Evolutionary conservation across 352 stramenopile genomes (phyloP).

Genomic region (Phytophthora sojae): DNA sequence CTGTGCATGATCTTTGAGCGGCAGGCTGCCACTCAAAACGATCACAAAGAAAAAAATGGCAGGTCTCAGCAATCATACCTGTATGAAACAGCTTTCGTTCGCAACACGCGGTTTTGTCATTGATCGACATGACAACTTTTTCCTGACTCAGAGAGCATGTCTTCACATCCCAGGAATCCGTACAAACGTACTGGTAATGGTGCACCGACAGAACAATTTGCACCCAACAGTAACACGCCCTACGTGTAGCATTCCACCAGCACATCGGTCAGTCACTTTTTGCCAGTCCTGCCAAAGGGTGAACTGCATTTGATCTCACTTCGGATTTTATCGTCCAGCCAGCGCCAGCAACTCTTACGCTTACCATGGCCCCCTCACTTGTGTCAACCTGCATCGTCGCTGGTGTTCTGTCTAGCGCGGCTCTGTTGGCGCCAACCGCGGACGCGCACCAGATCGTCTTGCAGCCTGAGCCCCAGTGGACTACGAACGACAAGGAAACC

Average conservation of each 20-base stretch:
- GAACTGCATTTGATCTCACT: conserved; percentile 1
- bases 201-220: conserved; percentile 8
- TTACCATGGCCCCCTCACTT: conserved; percentile 25
- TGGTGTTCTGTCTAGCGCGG: conserved; percentile 21
- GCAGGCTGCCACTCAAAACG: too few relatives aligned
- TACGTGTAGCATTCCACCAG: too few relatives aligned
- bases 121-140: too few relatives aligned
- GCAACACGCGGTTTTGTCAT: too few relatives aligned
- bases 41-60: too few relatives aligned
- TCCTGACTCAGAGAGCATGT: too few relatives aligned
- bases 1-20: too few relatives aligned
- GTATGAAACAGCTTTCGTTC: too few relatives aligned
- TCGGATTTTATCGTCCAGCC: neutral
- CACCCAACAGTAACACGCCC: neutral
- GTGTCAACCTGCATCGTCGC: conserved; percentile 22
- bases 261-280: too few relatives aligned
- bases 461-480: conserved; percentile 45
- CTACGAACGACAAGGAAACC: conserved; percentile 30
- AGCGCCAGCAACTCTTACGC: neutral
- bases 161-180: neutral
- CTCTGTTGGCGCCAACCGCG: conserved; percentile 22
- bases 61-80: too few relatives aligned
- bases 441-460: conserved; percentile 48
- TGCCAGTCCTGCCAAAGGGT: too few relatives aligned
- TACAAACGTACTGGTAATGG: neutral